These are phyloP conservation scores for Tetracentron sinense DNA, from an alignment of 164 flowering plant species.

Conservation along the genomic window DNA sequence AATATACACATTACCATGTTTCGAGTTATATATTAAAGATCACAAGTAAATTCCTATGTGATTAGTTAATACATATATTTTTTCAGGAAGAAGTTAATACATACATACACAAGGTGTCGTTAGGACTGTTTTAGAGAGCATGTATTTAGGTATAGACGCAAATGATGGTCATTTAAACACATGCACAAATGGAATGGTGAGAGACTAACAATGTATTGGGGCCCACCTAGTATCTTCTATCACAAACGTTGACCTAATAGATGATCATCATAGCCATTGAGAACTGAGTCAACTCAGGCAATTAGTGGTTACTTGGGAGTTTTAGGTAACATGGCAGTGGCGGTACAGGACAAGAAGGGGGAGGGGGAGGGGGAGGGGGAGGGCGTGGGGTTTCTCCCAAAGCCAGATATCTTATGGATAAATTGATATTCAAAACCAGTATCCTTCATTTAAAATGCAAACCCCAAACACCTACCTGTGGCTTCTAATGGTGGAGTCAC, in stretches of 20 bases:
- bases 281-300: background rate
- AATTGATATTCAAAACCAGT: background rate
- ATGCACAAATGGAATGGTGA: background rate
- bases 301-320: background rate
- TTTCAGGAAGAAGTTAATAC: too few relatives aligned
- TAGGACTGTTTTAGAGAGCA: background rate
- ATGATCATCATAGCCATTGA: background rate
- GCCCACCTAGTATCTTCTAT: constrained; percentile 1
- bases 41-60: background rate
- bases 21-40: background rate
- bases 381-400: background rate
- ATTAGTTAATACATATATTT: background rate
- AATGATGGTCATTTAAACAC: background rate
- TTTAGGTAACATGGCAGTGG: background rate
- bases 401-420: background rate
- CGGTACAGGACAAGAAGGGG: background rate
- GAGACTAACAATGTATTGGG: constrained; percentile 1
- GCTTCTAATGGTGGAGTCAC: constrained; percentile 23
- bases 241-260: background rate
- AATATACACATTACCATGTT: background rate
- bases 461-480: constrained; percentile 34
- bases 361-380: background rate
- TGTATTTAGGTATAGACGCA: background rate
- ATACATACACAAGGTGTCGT: too few relatives aligned
- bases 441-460: constrained; percentile 4